Conservation (phyloP, 2,329 filamentous ascomycete species). For the Herpotrichia juniperi region DNA sequence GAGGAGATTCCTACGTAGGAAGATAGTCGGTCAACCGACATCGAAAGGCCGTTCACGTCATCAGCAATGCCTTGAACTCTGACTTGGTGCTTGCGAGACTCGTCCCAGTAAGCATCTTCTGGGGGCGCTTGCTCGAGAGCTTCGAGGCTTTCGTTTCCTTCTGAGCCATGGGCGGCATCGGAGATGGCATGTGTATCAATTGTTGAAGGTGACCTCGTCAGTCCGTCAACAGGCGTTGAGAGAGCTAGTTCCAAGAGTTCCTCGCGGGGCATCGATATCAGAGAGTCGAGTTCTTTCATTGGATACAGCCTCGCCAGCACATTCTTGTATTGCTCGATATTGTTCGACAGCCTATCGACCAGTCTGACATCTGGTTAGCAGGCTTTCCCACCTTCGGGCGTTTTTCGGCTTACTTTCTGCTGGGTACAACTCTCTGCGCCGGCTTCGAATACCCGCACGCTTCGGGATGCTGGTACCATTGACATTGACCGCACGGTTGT, state of each 20-base stretch:
- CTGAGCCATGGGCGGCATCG: conserved; percentile 48
- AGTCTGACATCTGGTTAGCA: conserved; percentile 65
- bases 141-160: conserved; percentile 60
- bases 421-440: conserved; percentile 75
- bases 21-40: conserved; percentile 64
- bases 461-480: conserved; percentile 80
- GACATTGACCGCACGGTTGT: conserved; percentile 81
- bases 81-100: conserved; percentile 55
- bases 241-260: conserved; percentile 54
- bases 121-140: conserved; percentile 73
- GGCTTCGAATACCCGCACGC: conserved; percentile 83
- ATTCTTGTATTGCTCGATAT: conserved; percentile 54
- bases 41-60: conserved; percentile 72
- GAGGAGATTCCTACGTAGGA: conserved; percentile 77
- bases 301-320: conserved; percentile 52
- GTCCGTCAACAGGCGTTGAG: conserved; percentile 44
- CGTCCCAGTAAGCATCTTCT: conserved; percentile 70
- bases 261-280: conserved; percentile 49
- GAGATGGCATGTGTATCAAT: conserved; percentile 39
- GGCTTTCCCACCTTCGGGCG: conserved; percentile 55
- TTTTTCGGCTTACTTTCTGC: conserved; percentile 67
- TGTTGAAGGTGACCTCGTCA: conserved; percentile 39
- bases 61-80: conserved; percentile 64
- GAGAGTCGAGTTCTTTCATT: conserved; percentile 46
- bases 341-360: conserved; percentile 59